Evolutionary conservation across 2,329 filamentous ascomycete species (phyloP), one percentile per base, ranked within the genome.

Genomic region (Curvularia lunata): DNA sequence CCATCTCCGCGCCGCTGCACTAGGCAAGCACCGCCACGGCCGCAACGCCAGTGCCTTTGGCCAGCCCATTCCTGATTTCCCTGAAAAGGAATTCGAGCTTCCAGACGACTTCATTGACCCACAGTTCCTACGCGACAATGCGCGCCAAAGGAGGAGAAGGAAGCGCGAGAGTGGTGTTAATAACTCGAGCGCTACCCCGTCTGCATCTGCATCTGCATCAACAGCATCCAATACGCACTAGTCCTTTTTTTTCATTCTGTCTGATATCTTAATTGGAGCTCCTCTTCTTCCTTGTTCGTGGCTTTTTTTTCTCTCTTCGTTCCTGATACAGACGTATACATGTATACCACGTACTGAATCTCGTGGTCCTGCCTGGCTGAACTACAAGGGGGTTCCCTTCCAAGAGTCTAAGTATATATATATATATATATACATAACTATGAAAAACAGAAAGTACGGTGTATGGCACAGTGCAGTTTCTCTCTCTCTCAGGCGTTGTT

Each of bases 41-140:
- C 84, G 91, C 48, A 90, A 85, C 50, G 83, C 88, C 16, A 82
- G 89, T 47, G 94, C 93, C 3, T 98, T 95, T 84, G 94, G 94
- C 0, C 85, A 89, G 25, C 85, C 90, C 0, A 77, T 98, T 19
- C 93, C 93, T 0, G 91, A 96, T 13, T 80, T 89, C 56, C 74
- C 80, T 5, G 85, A 91, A 71, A 73, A 74, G 30, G 91, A 96
- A 41, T 98, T 97, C 72, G 82, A 86, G 56, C 79, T 97, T 50
- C 91, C 93, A 0, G 81, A 84, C 6, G 89, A 89, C 37, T 86
- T 85, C 59, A 77, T 74, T 74, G 89, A 75, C 25, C 72, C 70
- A 18, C 78, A 80, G 53, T 75, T 75, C 13, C 59, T 83, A 60
- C 84, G 83, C 67, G 80, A 83, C 16, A 85, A 85, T 59, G 89